Evolutionary conservation across 768 basidiomycete species (phyloP).

Genomic region (Xerocomellus intermedius): DNA sequence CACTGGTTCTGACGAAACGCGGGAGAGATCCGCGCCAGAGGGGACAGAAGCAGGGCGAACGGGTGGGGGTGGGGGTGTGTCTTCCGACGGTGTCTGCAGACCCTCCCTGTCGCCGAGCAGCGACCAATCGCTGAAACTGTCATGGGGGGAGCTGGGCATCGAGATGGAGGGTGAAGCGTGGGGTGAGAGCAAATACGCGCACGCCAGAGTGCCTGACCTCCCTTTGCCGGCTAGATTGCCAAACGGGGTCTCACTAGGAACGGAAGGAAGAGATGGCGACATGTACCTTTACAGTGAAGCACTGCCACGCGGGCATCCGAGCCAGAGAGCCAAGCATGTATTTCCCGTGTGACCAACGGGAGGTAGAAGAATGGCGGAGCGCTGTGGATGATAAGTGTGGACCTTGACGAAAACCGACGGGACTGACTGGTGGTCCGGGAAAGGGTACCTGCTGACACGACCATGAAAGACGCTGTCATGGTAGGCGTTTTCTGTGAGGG

Average conservation of each 20-base stretch:
- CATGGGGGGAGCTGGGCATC: neutral
- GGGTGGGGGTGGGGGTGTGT: neutral
- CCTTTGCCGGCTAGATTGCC: slow-evolving; percentile 66
- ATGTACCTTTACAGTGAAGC: slow-evolving; percentile 81
- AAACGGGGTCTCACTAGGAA: slow-evolving; percentile 4
- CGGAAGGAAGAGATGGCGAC: neutral
- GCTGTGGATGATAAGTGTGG: slow-evolving; percentile 33
- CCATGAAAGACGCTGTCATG: slow-evolving; percentile 64
- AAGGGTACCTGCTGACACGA: slow-evolving; percentile 80
- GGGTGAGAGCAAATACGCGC: slow-evolving; percentile 72
- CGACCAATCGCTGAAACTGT: slow-evolving; percentile 22
- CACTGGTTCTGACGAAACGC: slow-evolving; percentile 16
- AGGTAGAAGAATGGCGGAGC: slow-evolving; percentile 77
- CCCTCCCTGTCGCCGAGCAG: slow-evolving; percentile 22
- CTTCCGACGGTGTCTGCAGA: slow-evolving; percentile 9
- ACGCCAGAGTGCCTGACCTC: slow-evolving; percentile 82
- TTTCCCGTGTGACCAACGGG: slow-evolving; percentile 70
- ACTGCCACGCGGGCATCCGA: slow-evolving; percentile 70
- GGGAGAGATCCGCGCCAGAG: slow-evolving; percentile 6
- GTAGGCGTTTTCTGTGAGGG: slow-evolving; percentile 78
- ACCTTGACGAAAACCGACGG: slow-evolving; percentile 46
- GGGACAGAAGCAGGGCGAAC: neutral
- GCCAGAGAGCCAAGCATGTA: slow-evolving; percentile 66
- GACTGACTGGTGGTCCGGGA: slow-evolving; percentile 86
- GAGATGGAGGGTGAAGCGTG: slow-evolving; percentile 46